Base-by-base conservation (phyloP, 1,139 yeast genomes). In the Debaryomyces subglobosus region DNA sequence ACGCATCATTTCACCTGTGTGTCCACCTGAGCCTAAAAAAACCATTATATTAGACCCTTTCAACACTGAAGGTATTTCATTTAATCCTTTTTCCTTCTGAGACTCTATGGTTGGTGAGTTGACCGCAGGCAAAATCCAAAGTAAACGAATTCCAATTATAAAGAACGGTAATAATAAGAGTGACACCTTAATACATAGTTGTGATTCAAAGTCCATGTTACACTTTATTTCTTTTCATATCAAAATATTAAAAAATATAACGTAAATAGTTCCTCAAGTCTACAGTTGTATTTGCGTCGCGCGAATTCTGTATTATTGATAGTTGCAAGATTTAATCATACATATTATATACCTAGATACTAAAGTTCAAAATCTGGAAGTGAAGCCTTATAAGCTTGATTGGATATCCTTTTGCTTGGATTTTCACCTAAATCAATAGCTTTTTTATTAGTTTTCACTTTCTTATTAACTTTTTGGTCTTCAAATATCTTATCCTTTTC, bases 1-100 rank as follows among this genome's bases (percentile, higher is more conserved):
- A 35, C 94, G 72, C 25, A 91, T 64, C 96, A 94, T 89, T 64
- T 94, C 98, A 1, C 97, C 98, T 0, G 98, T 92, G 62, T 94
- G 99, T 1, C 98, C 99, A 0, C 81, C 99, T 1, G 95, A 87
- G 0, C 96, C 96, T 5, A 89, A 64, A 12, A 87, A 72, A 0
- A 86, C 70, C 79, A 86, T 74, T 16, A 83, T 57, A 20, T 59
- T 60, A 27, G 65, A 52, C 7, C 70, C 72, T 35, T 54, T 49
- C 16, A 42, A 45, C 1, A 46, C 47, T 15, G 49, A 47, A n/a
- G 53, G 54, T 27, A 53, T 50, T 7, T 47, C 39, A 12, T 47
- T 23, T 21, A 49, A 23, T 16, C 25, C 29, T 20, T 16, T 18
- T 25, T 29, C 29, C 23, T 21, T 24, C 15, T 34, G 39, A 9